Evolutionary conservation across 495 filamentous ascomycete genomes (phyloP), one percentile per base, ranked within the genome.

Genomic region (Xylaria acuta): DNA sequence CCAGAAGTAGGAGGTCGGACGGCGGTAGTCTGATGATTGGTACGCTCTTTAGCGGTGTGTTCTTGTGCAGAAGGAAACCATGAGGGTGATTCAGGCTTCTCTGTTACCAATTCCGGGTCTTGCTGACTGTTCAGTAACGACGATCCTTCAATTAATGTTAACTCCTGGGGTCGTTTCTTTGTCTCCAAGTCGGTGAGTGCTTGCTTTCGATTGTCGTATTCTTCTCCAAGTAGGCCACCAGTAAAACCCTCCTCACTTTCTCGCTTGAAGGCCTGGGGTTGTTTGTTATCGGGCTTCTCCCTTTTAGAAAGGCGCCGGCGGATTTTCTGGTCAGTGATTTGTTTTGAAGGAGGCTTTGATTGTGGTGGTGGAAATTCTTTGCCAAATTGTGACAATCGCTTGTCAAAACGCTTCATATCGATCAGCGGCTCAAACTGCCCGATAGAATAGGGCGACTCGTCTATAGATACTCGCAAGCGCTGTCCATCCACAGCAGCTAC

Each of bases 341-440:
- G 74, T 74, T 75, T 76, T 34, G 67, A 71, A 16, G 76, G 71
- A n/a, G 75, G 53, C 6, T 76, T 77, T 30, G 76, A 64, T 27
- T 76, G 53, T 45, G 73, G 64, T 1, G 76, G 74, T 32, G 75
- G 49, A 75, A 77, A 75, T 58, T 81, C 78, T 30, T 82, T 79
- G 3, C 76, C 82, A 27, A 80, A 80, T 30, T 83, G 78, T 41
- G 80, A 77, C 27, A 83, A 36, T 22, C 81, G 81, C 47, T 82
- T 81, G 38, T 85, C 83, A 70, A 89, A 86, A 16, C 83, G 78
- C 62, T 82, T 79, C 65, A 86, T 69, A 65, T 90, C 86, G 7
- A 90, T 67, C 14, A 90, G 79, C 1, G 90, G 90, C 64, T 86
- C 82, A 77, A 89, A 88, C 0, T 86, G 82, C 22, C 87, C 88